Evolutionary conservation across 257 asterid genomes (phyloP).

Genomic region (Gentiana straminea): DNA sequence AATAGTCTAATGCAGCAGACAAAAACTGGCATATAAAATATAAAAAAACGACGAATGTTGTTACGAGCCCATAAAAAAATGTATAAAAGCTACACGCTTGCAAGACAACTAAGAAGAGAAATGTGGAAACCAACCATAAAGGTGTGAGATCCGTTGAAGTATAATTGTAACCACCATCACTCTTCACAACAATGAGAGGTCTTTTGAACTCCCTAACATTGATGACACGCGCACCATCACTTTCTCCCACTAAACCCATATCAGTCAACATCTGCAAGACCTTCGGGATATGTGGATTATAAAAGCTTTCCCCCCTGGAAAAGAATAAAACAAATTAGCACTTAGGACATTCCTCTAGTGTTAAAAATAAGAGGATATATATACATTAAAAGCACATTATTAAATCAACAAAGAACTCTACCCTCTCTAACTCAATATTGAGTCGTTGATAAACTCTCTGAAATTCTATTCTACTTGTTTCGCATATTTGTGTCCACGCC

Average conservation of each 20-base stretch:
- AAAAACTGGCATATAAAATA: no score
- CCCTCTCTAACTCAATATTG: conserved; percentile 78
- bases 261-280: conserved; percentile 45
- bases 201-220: conserved; percentile 65
- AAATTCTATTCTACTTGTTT: conserved; percentile 67
- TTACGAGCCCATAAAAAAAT: background rate
- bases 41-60: no score
- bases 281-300: conserved; percentile 69
- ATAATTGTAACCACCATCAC: conserved; percentile 89
- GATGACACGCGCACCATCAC: conserved; percentile 94
- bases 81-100: background rate
- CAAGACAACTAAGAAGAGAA: conserved; percentile 2
- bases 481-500: conserved; percentile 86
- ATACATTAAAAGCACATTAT: background rate
- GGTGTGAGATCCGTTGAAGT: conserved; percentile 95
- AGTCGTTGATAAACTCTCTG: conserved; percentile 62
- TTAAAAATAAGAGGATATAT: no score
- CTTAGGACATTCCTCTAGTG: no score
- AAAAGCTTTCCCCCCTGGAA: conserved; percentile 89
- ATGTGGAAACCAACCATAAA: conserved; percentile 51
- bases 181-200: conserved; percentile 89
- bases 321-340: background rate
- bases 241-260: conserved; percentile 68
- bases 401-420: conserved; percentile 9
- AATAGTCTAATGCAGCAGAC: no score